Percentiles rank a stretch among this genome's conserved stretches.
These are phyloP conservation scores for Ophiocordyceps camponoti-rufipedis DNA, from an alignment of 2,329 filamentous ascomycete genomes.

Conservation along the genomic window DNA sequence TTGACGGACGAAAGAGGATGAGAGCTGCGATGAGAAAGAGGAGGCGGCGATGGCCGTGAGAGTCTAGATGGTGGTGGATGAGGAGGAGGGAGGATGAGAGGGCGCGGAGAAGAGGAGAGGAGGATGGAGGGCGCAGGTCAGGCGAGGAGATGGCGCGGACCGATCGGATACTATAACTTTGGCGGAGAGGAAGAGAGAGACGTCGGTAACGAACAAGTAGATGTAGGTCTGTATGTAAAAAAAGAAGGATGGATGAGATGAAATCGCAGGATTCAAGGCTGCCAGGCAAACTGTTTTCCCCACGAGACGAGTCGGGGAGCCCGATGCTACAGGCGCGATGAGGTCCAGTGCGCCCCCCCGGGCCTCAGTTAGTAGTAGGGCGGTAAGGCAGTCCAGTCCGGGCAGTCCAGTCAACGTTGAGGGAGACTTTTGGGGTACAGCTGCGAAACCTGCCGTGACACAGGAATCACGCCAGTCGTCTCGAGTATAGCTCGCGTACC, in stretches of 20 bases:
- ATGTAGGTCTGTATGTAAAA: too few species aligned
- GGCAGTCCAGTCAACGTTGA: too few species aligned
- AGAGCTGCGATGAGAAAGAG: not conserved
- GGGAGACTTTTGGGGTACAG: too few species aligned
- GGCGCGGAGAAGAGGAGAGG: slow-evolving; percentile 2
- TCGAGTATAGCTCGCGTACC: not conserved
- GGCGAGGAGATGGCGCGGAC: not conserved
- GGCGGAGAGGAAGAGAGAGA: too few species aligned
- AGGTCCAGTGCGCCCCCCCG: not conserved
- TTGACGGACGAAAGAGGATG: not conserved
- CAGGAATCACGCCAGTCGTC: not conserved
- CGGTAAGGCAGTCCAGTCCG: not conserved
- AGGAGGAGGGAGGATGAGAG: slow-evolving; percentile 11
- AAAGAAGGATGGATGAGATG: too few species aligned
- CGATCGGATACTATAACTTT: too few species aligned
- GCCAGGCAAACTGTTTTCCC: too few species aligned
- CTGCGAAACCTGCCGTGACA: not conserved
- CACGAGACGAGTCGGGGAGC: too few species aligned
- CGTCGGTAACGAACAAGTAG: too few species aligned
- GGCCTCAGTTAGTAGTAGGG: not conserved
- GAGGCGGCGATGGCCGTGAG: too few species aligned
- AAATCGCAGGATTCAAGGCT: too few species aligned
- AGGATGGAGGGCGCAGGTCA: not conserved
- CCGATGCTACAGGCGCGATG: not conserved
- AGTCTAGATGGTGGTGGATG: too few species aligned